Percentiles rank a stretch among this genome's conserved stretches.
Evolutionary conservation across 257 asterid genomes (phyloP).

Genomic region (Solanum sitiens): DNA sequence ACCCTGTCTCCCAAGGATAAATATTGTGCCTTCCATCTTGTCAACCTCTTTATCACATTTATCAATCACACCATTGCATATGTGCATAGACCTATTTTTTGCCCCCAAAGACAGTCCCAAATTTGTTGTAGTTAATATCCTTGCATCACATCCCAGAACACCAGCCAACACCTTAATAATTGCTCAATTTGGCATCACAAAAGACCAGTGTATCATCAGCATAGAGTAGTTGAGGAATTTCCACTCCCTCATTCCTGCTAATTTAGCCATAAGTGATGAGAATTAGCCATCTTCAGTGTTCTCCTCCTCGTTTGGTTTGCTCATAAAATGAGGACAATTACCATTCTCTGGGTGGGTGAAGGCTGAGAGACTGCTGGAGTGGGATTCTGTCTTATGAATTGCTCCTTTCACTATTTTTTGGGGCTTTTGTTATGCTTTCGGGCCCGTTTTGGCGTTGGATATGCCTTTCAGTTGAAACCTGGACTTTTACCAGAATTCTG

Average conservation of each 20-base stretch:
- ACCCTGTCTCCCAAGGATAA: not conserved
- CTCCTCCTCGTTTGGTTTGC: not conserved
- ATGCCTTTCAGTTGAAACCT: not conserved
- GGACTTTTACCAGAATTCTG: not conserved
- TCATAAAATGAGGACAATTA: not conserved
- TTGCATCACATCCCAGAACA: not conserved
- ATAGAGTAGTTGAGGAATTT: not conserved
- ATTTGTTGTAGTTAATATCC: not conserved
- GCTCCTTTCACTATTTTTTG: not conserved
- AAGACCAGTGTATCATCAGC: not conserved
- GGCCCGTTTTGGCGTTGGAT: not conserved
- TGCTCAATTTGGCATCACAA: not conserved
- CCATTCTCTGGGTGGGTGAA: not conserved
- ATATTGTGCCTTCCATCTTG: not conserved
- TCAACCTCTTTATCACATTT: not conserved
- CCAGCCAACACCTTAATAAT: not conserved
- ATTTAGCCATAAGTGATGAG: not conserved
- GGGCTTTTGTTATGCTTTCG: not conserved
- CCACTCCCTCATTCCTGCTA: not conserved
- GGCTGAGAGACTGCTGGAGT: not conserved
- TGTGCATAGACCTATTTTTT: not conserved
- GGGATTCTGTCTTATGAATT: not conserved
- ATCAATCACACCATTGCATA: not conserved
- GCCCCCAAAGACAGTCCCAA: not conserved
- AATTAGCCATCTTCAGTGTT: not conserved